Evolutionary conservation across 441 rosid species (phyloP), one percentile per base, ranked within the genome.

Genomic region (Eutrema salsugineum): DNA sequence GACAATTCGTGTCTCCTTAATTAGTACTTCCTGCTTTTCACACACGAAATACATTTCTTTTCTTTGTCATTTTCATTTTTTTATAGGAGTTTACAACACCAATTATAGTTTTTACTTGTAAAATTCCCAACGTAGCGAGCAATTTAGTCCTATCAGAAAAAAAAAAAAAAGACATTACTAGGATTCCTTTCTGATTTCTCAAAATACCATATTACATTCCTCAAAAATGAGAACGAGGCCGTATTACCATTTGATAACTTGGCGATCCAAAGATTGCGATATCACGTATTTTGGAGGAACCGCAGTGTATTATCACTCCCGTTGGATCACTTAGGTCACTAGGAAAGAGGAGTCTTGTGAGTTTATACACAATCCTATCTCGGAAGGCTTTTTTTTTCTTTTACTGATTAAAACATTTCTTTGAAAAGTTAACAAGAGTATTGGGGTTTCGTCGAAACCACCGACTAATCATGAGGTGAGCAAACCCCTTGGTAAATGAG

Each of bases 321-420:
- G 15, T 14, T 28, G 58, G 58, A 46, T 71, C 68, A 39, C 75
- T n/a, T n/a, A n/a, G n/a, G n/a, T n/a, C n/a, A n/a, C n/a, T n/a
- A n/a, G n/a, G n/a, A n/a, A n/a, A n/a, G n/a, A n/a, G n/a, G n/a
- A n/a, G n/a, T n/a, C n/a, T n/a, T n/a, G n/a, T n/a, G n/a, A n/a
- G n/a, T n/a, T n/a, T n/a, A n/a, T n/a, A n/a, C n/a, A n/a, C n/a
- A n/a, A n/a, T n/a, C n/a, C n/a, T n/a, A n/a, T n/a, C n/a, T n/a
- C n/a, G n/a, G n/a, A n/a, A n/a, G n/a, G n/a, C n/a, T n/a, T n/a
- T n/a, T n/a, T n/a, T n/a, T n/a, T n/a, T n/a, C n/a, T n/a, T n/a
- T n/a, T n/a, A n/a, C n/a, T n/a, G n/a, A n/a, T n/a, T n/a, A n/a
- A n/a, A n/a, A n/a, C n/a, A n/a, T n/a, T n/a, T n/a, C n/a, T n/a